phyloP scores from a whole-genome alignment of 139 green algal species.

The Micromonas commoda region DNA sequence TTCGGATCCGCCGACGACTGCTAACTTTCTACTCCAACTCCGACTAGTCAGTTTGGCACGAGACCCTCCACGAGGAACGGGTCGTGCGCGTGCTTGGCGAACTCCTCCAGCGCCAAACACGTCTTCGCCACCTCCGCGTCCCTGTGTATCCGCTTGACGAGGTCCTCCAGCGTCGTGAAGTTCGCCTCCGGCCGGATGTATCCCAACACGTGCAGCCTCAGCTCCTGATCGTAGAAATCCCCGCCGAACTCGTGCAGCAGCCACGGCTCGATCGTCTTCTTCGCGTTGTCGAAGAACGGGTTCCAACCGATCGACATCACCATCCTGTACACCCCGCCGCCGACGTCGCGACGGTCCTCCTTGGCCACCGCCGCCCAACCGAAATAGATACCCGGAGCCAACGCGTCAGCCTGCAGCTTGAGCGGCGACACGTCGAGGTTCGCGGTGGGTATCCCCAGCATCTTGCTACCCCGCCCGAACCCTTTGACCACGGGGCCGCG shows the following conservation, averaged over 20 bases:
- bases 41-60: too few species aligned
- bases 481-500: conserved; percentile 77
- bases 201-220: conserved; percentile 57
- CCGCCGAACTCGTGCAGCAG: conserved; percentile 61
- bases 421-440: conserved; percentile 69
- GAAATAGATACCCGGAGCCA: conserved; percentile 76
- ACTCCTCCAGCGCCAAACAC: conserved; percentile 45
- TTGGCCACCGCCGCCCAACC: conserved; percentile 47
- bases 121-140: conserved; percentile 54
- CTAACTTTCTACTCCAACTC: background rate
- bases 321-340: conserved; percentile 41
- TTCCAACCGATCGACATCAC: conserved; percentile 80
- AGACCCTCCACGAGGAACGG: too few species aligned
- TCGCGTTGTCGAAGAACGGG: conserved; percentile 71
- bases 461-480: conserved; percentile 80
- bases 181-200: conserved; percentile 87
- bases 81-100: conserved; percentile 22
- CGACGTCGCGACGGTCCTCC: conserved; percentile 21
- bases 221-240: conserved; percentile 72
- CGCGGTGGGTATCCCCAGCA: conserved; percentile 87
- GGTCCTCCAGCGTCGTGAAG: conserved; percentile 66
- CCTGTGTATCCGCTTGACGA: conserved; percentile 67
- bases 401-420: conserved; percentile 14
- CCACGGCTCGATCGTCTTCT: conserved; percentile 53
- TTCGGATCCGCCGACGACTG: background rate